Percentiles rank a stretch among this genome's conserved stretches.
These are phyloP conservation scores for Metschnikowia bowlesiae DNA, from an alignment of 805 yeast species.

Conservation along the genomic window DNA sequence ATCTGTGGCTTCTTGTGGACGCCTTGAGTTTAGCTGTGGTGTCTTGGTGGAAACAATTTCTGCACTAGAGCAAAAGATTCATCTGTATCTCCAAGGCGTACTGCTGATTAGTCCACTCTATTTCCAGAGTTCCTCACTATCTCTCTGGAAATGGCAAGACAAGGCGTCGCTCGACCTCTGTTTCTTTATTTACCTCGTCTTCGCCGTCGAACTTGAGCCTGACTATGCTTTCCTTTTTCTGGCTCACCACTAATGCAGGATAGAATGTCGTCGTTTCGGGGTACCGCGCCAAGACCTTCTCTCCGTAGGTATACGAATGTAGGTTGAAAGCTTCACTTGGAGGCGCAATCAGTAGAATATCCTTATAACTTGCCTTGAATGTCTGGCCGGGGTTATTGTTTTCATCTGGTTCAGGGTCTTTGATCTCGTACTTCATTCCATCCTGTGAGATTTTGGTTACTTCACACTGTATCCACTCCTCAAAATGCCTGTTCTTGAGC, in stretches of 20 bases:
- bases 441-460: conserved; percentile 74
- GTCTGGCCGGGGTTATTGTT: conserved; percentile 81
- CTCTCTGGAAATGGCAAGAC: conserved; percentile 69
- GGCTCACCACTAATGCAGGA: conserved; percentile 85
- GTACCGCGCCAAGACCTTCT: conserved; percentile 85
- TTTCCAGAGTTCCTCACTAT: not conserved
- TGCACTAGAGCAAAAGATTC: too few species aligned
- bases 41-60: too few species aligned
- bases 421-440: conserved; percentile 74
- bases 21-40: too few species aligned
- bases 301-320: conserved; percentile 62
- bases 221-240: conserved; percentile 70
- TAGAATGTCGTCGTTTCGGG: conserved; percentile 98
- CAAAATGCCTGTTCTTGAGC: conserved; percentile 63
- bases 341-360: conserved; percentile 68
- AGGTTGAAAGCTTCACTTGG: conserved; percentile 37
- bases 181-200: conserved; percentile 92
- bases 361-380: conserved; percentile 79
- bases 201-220: conserved; percentile 90
- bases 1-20: too few species aligned
- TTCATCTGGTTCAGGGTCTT: conserved; percentile 98
- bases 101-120: too few species aligned
- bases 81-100: too few species aligned
- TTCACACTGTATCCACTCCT: conserved; percentile 96
- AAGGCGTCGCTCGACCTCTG: conserved; percentile 80